Evolutionary conservation across 768 basidiomycete genomes (phyloP).

Genomic region (Kwoniella newhampshirensis): DNA sequence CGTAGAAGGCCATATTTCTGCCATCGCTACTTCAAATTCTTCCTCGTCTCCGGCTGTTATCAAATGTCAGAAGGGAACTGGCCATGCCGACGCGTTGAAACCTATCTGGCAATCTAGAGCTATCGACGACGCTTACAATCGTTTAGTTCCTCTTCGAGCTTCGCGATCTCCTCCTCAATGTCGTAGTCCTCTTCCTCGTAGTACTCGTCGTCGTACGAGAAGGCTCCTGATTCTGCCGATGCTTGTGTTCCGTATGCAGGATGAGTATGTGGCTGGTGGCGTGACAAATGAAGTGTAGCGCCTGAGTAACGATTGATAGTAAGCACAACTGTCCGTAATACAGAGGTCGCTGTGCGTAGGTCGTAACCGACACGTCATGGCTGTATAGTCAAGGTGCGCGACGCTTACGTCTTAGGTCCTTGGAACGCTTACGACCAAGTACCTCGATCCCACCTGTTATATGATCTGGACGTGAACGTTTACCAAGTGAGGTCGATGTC

Average conservation of each 20-base stretch:
- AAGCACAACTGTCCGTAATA: too few species aligned
- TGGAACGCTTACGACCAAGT: too few species aligned
- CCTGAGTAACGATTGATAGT: neutral
- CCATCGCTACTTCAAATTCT: slow-evolving; percentile 27
- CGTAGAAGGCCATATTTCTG: slow-evolving; percentile 37
- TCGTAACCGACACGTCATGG: too few species aligned
- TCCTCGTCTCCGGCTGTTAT: slow-evolving; percentile 29
- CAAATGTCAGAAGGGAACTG: too few species aligned
- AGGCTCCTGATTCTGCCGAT: slow-evolving; percentile 28
- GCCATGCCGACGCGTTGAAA: too few species aligned
- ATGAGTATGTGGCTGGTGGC: slow-evolving; percentile 5
- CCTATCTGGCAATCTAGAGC: too few species aligned
- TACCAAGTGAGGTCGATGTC: slow-evolving; percentile 10
- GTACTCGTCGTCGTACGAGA: slow-evolving; percentile 36
- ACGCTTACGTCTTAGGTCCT: too few species aligned
- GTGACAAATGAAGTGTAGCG: neutral
- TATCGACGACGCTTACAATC: too few species aligned
- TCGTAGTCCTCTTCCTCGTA: slow-evolving; percentile 42
- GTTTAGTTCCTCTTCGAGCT: slow-evolving; percentile 22
- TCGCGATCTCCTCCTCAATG: slow-evolving; percentile 34
- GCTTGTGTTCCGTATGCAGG: slow-evolving; percentile 28
- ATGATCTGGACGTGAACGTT: neutral
- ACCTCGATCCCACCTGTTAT: neutral
- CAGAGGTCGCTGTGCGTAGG: too few species aligned
- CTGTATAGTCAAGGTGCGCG: too few species aligned